A percentile compares a stretch with the other conserved stretches of the same genome.
Conservation (phyloP, 805 yeast species). For the Candida glaebosa region DNA sequence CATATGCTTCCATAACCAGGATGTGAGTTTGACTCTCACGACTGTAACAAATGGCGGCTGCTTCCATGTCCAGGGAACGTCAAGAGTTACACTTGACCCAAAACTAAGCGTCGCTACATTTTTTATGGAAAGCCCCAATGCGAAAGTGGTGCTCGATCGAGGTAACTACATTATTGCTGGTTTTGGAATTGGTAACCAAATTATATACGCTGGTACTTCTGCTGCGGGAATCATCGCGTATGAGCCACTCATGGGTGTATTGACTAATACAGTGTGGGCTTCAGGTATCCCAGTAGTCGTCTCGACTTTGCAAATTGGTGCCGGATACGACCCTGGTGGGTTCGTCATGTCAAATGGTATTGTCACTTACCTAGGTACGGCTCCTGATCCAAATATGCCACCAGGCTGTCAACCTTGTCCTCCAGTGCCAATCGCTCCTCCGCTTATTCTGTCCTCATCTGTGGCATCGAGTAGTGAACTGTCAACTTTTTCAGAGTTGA, state of each 20-base stretch:
- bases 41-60: too few relatives aligned
- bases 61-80: slow-evolving; percentile 15
- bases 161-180: slow-evolving; percentile 18
- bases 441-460: too few relatives aligned
- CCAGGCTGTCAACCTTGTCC: slow-evolving; percentile 20
- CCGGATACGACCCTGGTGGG: slow-evolving; percentile 15
- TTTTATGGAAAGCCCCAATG: slow-evolving; percentile 15
- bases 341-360: slow-evolving; percentile 14
- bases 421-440: slow-evolving; percentile 12
- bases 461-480: too few relatives aligned
- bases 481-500: too few relatives aligned
- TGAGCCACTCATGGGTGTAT: slow-evolving; percentile 15
- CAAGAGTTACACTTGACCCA: slow-evolving; percentile 11
- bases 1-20: slow-evolving; percentile 22
- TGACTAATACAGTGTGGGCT: slow-evolving; percentile 14
- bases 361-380: slow-evolving; percentile 14
- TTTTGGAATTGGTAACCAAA: slow-evolving; percentile 23
- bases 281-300: too few relatives aligned
- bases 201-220: slow-evolving; percentile 14
- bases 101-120: slow-evolving; percentile 13
- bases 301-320: slow-evolving; percentile 18
- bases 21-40: too few relatives aligned
- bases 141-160: slow-evolving; percentile 15
- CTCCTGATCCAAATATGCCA: slow-evolving; percentile 20
- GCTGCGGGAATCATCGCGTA: slow-evolving; percentile 10